Conservation (phyloP, 345 rosid species). For the Laguncularia racemosa region DNA sequence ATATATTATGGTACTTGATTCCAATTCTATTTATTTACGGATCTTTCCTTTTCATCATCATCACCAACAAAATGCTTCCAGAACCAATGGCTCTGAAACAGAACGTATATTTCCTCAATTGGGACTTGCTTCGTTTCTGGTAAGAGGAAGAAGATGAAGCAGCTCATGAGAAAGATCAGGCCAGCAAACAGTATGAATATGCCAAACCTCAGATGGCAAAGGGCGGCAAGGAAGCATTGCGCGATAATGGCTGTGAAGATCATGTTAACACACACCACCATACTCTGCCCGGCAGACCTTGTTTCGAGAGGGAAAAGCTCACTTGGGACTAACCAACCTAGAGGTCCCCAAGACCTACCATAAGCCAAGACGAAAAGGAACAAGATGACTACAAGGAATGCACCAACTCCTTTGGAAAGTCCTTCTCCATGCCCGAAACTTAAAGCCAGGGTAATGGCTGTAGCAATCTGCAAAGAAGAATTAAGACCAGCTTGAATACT, state of each 20-base stretch:
- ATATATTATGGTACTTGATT: no score
- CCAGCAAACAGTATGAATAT: slow-evolving; percentile 69
- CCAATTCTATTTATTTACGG: background rate
- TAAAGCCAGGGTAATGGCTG: slow-evolving; percentile 54
- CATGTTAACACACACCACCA: slow-evolving; percentile 76
- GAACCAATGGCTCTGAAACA: slow-evolving; percentile 68
- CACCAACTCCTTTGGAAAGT: slow-evolving; percentile 33
- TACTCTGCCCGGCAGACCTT: slow-evolving; percentile 85
- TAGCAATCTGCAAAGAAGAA: slow-evolving; percentile 30
- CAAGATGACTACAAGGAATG: slow-evolving; percentile 48
- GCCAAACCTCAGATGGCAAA: slow-evolving; percentile 66
- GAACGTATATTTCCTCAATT: slow-evolving; percentile 69
- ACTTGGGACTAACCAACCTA: slow-evolving; percentile 94
- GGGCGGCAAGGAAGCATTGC: slow-evolving; percentile 63
- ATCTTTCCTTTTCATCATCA: background rate
- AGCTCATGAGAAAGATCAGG: slow-evolving; percentile 57
- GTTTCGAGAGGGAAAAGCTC: slow-evolving; percentile 87
- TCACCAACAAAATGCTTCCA: slow-evolving; percentile 58
- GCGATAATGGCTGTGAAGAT: slow-evolving; percentile 80
- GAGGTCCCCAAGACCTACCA: slow-evolving; percentile 94
- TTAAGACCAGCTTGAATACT: no score
- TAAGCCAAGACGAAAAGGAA: slow-evolving; percentile 71
- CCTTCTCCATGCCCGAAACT: slow-evolving; percentile 55
- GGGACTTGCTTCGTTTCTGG: slow-evolving; percentile 93
- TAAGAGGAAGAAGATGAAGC: slow-evolving; percentile 65